Evolutionary conservation across 2,329 filamentous ascomycete species (phyloP), one percentile per base, ranked within the genome.

Genomic region (Sporothrix pseudoabietina): DNA sequence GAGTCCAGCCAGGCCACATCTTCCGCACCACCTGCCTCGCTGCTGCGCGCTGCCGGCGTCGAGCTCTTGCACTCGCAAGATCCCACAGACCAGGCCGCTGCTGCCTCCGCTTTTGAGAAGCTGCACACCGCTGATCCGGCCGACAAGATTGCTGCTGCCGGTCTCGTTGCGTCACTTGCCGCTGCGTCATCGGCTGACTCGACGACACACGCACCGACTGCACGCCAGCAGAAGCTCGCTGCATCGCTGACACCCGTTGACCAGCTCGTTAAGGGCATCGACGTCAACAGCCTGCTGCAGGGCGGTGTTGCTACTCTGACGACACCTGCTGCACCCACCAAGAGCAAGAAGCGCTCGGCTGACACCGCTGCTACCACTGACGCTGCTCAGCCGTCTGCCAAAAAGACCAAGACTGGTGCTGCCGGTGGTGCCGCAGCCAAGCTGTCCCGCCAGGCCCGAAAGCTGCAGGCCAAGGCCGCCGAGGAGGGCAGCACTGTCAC

Each of bases 151-250:
- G 90, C 92, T 1, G 88, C 89, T 19, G 94, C 94, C 9, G 96
- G 96, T 0, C 89, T 96, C n/a, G 88, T 98, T 8, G 96, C 96
- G 3, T 91, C 94, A 10, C 89, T 92, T 77, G 91, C 92, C 22
- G 61, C 59, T 0, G 88, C 88, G 1, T 84, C 83, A 0, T 85
- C 0, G 84, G 91, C 72, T 0, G 85, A 10, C 0, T 84, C 10
- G 82, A 85, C 22, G 83, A 85, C 57, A 85, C 94, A 22, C 88
- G 90, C 5, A 82, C 90, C 0, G 41, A n/a, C 59, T 10, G 69
- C 63, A n/a, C 69, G 68, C 32, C 73, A 68, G 22, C 68, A 57
- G 59, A 35, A 47, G 26, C 70, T 76, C 14, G 71, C 74, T 0
- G 70, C 71, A 12, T 70, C 59, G 19, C 70, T 77, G 61, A 74